These are phyloP conservation scores for Russula vinacea DNA, from an alignment of 768 basidiomycete species.

Conservation along the genomic window DNA sequence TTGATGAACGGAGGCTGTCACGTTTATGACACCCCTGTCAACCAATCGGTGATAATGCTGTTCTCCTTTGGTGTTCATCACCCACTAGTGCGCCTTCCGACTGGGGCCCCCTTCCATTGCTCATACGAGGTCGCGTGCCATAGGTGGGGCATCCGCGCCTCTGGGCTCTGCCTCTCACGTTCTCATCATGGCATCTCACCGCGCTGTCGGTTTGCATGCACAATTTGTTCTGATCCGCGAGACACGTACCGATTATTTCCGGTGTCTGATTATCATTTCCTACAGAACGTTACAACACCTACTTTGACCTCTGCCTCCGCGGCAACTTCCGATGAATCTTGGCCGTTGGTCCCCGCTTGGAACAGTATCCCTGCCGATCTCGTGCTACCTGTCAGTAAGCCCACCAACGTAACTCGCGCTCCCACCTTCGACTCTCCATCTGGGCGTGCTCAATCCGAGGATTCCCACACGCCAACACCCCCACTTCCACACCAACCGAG, in stretches of 20 bases:
- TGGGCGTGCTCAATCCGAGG: slow-evolving; percentile 8
- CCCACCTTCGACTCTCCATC: neutral
- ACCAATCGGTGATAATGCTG: neutral
- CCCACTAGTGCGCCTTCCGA: neutral
- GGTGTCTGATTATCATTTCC: slow-evolving; percentile 12
- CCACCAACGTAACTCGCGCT: neutral
- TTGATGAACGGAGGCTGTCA: slow-evolving; percentile 2
- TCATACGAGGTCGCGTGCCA: neutral
- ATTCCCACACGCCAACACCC: neutral
- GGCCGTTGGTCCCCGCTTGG: slow-evolving; percentile 33
- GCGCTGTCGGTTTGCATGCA: neutral
- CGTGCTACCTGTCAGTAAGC: slow-evolving; percentile 2
- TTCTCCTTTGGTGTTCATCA: neutral
- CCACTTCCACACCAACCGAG: slow-evolving; percentile 30
- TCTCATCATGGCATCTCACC: neutral
- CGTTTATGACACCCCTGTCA: slow-evolving; percentile 1
- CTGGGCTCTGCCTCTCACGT: neutral
- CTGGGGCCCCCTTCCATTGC: neutral
- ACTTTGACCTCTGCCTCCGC: slow-evolving; percentile 43
- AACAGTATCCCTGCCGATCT: slow-evolving; percentile 18
- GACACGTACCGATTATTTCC: neutral
- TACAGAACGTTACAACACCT: slow-evolving; percentile 35
- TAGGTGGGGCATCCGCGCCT: neutral
- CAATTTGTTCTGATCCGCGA: neutral
- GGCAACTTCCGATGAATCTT: slow-evolving; percentile 45